Conservation (phyloP, 202 grass and related monocot genomes). For the Schoenoplectus tabernaemontani region DNA sequence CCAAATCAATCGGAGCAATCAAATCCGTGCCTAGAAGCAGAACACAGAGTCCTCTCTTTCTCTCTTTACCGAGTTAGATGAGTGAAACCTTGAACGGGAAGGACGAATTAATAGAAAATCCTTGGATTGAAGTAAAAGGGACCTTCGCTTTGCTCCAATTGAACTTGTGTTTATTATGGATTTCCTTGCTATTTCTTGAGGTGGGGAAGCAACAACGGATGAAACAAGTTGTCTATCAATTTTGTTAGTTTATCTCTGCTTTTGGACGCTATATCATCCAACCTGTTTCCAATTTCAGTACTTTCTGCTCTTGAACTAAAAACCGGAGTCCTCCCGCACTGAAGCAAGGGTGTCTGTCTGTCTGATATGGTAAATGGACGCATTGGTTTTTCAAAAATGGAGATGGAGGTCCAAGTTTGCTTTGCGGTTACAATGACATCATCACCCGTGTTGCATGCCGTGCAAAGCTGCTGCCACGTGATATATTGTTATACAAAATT, state of each 20-base stretch:
- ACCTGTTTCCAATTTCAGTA: not conserved
- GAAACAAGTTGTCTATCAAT: not conserved
- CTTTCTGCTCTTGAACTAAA: not conserved
- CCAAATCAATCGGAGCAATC: not conserved
- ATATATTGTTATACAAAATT: not conserved
- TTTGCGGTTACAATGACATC: constrained; percentile 22
- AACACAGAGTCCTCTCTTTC: not conserved
- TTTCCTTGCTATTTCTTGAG: constrained; percentile 18
- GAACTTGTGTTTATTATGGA: not conserved
- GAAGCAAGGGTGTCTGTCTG: not conserved
- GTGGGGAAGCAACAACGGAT: not conserved
- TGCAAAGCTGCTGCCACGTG: not conserved
- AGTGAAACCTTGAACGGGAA: not conserved
- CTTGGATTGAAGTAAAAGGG: not conserved
- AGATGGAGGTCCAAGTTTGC: not conserved
- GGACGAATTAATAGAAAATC: not conserved
- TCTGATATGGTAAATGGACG: not conserved
- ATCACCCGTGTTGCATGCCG: not conserved
- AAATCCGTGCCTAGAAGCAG: not conserved
- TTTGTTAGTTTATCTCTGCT: not conserved
- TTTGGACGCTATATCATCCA: constrained; percentile 6
- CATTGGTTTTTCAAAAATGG: not conserved
- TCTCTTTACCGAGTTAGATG: not conserved
- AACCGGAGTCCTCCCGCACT: not conserved
- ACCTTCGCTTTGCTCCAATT: not conserved